phyloP scores from a whole-genome alignment of 768 basidiomycete genomes.

The Mycena vitilis region DNA sequence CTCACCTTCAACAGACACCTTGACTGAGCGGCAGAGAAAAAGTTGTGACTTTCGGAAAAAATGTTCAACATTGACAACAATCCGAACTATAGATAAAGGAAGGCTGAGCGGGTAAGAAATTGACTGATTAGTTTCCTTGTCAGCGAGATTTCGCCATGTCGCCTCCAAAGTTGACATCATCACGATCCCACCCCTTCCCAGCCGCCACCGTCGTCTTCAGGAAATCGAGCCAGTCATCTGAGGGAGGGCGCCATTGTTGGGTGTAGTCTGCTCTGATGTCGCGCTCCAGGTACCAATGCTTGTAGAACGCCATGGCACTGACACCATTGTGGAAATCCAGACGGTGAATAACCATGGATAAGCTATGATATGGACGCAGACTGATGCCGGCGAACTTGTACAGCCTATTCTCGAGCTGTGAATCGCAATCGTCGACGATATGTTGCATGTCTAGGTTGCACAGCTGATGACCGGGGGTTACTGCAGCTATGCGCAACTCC shows the following conservation, averaged over 20 bases:
- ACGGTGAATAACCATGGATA: constrained; percentile 20
- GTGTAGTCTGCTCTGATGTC: constrained; percentile 20
- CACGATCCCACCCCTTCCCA: constrained; percentile 23
- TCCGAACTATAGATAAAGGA: not conserved
- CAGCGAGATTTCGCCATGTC: not conserved
- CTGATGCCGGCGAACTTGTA: not conserved
- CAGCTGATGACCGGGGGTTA: constrained; percentile 10
- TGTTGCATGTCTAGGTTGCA: constrained; percentile 5
- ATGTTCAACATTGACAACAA: constrained; percentile 1
- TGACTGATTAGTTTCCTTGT: not conserved
- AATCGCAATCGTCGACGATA: constrained; percentile 15
- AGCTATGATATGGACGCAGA: constrained; percentile 1
- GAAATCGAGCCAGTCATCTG: constrained; percentile 23
- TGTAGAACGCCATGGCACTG: constrained; percentile 8
- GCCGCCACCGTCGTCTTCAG: constrained; percentile 21
- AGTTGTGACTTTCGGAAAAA: not conserved
- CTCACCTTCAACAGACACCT: no score
- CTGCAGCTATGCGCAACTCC: constrained; percentile 17
- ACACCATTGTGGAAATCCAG: constrained; percentile 18
- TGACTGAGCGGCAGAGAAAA: no score
- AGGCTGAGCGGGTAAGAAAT: not conserved
- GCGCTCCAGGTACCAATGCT: constrained; percentile 19
- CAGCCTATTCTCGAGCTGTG: not conserved
- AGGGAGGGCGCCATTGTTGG: constrained; percentile 19
- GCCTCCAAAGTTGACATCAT: constrained; percentile 7